phyloP scores from a whole-genome alignment of 2,329 filamentous ascomycete species.

The Arthrinium puccinioides region DNA sequence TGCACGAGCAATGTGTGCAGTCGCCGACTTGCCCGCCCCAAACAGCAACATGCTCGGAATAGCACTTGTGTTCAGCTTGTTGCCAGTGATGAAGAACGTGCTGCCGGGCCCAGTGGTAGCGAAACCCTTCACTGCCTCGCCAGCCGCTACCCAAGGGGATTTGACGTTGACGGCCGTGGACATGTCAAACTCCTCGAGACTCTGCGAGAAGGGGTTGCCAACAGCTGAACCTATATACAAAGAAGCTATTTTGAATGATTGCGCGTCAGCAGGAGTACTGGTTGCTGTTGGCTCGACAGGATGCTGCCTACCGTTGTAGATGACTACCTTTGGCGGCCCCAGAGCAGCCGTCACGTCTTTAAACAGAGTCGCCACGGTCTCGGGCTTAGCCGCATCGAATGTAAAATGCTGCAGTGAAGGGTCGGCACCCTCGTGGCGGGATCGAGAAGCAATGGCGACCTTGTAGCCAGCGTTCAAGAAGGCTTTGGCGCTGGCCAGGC shows the following conservation, averaged over 20 bases:
- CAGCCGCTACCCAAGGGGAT: constrained; percentile 6
- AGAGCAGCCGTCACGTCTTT: constrained; percentile 6
- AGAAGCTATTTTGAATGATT: neutral
- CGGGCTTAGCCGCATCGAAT: constrained; percentile 9
- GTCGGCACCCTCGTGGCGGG: constrained; percentile 14
- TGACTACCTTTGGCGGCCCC: constrained; percentile 8
- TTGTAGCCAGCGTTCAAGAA: constrained; percentile 17
- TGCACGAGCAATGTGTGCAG: constrained; percentile 11
- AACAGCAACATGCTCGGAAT: constrained; percentile 1
- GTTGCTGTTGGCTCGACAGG: neutral
- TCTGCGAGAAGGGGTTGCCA: constrained; percentile 6
- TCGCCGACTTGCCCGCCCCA: constrained; percentile 4
- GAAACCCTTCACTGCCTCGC: constrained; percentile 12
- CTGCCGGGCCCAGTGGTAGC: constrained; percentile 11
- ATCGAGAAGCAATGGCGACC: constrained; percentile 16
- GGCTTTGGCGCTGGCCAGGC: constrained; percentile 11
- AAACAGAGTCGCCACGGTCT: constrained; percentile 13
- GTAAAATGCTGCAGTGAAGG: constrained; percentile 6
- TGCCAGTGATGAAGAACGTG: constrained; percentile 19
- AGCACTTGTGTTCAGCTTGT: constrained; percentile 12
- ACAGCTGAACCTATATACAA: neutral
- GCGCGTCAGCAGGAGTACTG: neutral
- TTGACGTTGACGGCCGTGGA: constrained; percentile 8
- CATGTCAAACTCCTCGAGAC: constrained; percentile 3
- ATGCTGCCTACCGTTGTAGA: constrained; percentile 11